Conservation (phyloP, 305 asterid genomes). For the Solanum hybrid region DNA sequence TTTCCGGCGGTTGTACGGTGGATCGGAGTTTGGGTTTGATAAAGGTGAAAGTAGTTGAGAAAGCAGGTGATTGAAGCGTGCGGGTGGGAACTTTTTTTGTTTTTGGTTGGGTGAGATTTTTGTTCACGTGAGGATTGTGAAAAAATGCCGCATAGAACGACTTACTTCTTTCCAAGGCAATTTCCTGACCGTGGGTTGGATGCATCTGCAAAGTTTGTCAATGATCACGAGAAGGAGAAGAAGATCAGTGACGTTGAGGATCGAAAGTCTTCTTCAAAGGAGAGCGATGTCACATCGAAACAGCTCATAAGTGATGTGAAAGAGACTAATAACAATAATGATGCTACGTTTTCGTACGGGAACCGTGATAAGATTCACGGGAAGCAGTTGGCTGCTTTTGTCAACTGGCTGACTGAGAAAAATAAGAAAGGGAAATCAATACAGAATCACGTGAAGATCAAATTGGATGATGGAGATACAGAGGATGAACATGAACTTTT, state of each 20-base stretch:
- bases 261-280: conserved; percentile 6
- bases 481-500: conserved; percentile 29
- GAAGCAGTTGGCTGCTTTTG: conserved; percentile 53
- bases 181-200: conserved; percentile 56
- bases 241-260: conserved; percentile 8
- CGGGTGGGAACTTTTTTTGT: conserved; percentile 5
- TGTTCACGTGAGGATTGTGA: conserved; percentile 37
- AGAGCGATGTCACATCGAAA: not conserved
- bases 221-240: conserved; percentile 78
- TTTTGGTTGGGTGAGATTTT: not conserved
- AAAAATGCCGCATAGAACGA: conserved; percentile 85
- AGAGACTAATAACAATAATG: not conserved
- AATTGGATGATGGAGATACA: conserved; percentile 30
- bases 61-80: not conserved
- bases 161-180: conserved; percentile 81
- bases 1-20: not conserved
- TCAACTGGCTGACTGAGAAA: conserved; percentile 57
- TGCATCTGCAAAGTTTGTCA: conserved; percentile 35
- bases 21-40: not conserved
- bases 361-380: conserved; percentile 57
- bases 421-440: conserved; percentile 33
- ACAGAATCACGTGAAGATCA: conserved; percentile 34
- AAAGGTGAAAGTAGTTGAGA: conserved; percentile 2
- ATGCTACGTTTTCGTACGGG: not conserved
- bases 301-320: conserved; percentile 1